Evolutionary conservation across 768 basidiomycete genomes (phyloP), one percentile per base, ranked within the genome.

Genomic region (Phylloporus scabripes): DNA sequence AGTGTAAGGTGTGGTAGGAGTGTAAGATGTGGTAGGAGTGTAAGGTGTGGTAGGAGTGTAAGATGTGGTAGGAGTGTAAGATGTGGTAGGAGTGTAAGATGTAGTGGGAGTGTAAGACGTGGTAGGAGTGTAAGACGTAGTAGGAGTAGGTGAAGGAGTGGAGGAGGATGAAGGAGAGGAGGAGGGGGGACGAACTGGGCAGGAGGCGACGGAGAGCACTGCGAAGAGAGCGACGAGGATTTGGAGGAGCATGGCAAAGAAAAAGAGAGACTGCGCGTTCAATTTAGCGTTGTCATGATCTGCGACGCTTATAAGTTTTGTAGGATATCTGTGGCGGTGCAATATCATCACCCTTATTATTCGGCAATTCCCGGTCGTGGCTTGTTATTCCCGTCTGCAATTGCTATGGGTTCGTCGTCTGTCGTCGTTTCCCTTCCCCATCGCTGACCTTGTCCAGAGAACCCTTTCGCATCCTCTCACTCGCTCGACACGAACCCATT

Each of bases 401-500:
- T n/a, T n/a, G n/a, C 11, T 7, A 29, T 29, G 28, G 28, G 28
- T 29, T 2, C 28, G 28, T 29, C 9, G 28, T 29, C 28, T 3
- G 26, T 7, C 2, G 28, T 29, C 24, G 28, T 29, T 11, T 2
- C 9, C 8, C 28, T 29, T 2, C 28, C 10, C 28, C 1, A 7
- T n/a, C n/a, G n/a, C 28, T 29, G 28, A 29, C 28, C 28, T 7
- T 29, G 5, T 1, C 8, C 9, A 29, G 28, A 29, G 63, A 91
- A 92, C 57, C 90, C 90, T 0, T 92, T 92, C 68, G 83, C 87
- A 8, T 91, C 89, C 9, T 80, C 85, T 14, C 81, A 88, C 60
- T 88, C 88, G 3, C 83, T 92, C 43, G 91, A 92, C 63, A 75
- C 80, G 48, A 94, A 94, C 67, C 91, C 91, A 2, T 94, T 94